These are phyloP conservation scores for Nematocida ausubeli DNA, from an alignment of 371 early-diverging fungal species.

Conservation along the genomic window DNA sequence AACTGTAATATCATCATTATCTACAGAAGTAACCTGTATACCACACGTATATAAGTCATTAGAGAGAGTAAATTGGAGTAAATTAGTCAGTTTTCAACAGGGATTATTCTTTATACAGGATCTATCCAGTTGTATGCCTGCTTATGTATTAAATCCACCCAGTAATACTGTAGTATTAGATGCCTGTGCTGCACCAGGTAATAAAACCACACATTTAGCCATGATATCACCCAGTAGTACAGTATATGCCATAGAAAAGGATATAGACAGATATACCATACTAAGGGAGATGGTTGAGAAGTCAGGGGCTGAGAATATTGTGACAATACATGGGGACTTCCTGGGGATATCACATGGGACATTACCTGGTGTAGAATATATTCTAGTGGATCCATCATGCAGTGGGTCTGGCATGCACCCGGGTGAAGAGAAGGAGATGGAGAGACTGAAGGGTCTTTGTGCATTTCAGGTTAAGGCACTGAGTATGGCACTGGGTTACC, in stretches of 20 bases:
- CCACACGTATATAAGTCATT: slow-evolving; percentile 62
- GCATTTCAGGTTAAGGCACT: slow-evolving; percentile 64
- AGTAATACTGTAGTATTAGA: slow-evolving; percentile 76
- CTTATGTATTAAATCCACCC: slow-evolving; percentile 77
- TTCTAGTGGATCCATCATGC: slow-evolving; percentile 91
- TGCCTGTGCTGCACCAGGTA: slow-evolving; percentile 97
- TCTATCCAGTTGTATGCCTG: slow-evolving; percentile 77
- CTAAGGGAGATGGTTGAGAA: slow-evolving; percentile 73
- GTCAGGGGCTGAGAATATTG: slow-evolving; percentile 77
- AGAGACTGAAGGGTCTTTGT: slow-evolving; percentile 69
- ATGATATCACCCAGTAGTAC: slow-evolving; percentile 76
- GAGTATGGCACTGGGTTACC: slow-evolving; percentile 69
- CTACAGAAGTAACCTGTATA: slow-evolving; percentile 52
- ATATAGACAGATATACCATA: slow-evolving; percentile 74
- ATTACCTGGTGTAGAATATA: slow-evolving; percentile 72
- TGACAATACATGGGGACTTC: slow-evolving; percentile 55
- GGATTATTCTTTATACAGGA: slow-evolving; percentile 65
- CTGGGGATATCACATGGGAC: slow-evolving; percentile 70
- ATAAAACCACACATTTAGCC: slow-evolving; percentile 84
- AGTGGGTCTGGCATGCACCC: slow-evolving; percentile 81
- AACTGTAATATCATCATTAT: slow-evolving; percentile 38
- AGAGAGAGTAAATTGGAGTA: slow-evolving; percentile 49
- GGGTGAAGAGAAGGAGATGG: slow-evolving; percentile 70
- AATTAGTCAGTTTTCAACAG: slow-evolving; percentile 36
- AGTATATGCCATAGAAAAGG: slow-evolving; percentile 84